Conservation (phyloP, 495 filamentous ascomycete species). For the Annulohypoxylon maeteangense region DNA sequence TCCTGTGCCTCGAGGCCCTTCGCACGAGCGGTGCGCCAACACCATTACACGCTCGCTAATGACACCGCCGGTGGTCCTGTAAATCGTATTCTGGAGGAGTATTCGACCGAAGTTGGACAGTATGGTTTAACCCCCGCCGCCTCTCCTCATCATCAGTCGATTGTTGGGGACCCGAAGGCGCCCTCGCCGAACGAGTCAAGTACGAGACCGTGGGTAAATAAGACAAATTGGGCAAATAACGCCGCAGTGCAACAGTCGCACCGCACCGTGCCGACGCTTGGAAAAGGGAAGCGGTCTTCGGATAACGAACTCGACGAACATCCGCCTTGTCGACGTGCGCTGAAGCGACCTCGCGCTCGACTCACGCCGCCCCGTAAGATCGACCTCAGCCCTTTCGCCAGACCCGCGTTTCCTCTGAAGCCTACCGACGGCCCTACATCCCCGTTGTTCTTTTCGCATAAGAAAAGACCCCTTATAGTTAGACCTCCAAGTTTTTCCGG, state of each 20-base stretch:
- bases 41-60: constrained; percentile 33
- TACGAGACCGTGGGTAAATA: constrained; percentile 23
- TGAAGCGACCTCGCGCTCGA: constrained; percentile 44
- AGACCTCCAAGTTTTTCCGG: constrained; percentile 66
- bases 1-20: constrained; percentile 23
- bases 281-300: constrained; percentile 42
- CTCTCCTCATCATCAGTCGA: constrained; percentile 34
- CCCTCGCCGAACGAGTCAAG: constrained; percentile 35
- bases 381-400: constrained; percentile 45
- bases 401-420: constrained; percentile 42
- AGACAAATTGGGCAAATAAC: constrained; percentile 14
- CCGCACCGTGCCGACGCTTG: constrained; percentile 27
- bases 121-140: constrained; percentile 44
- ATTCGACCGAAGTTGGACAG: constrained; percentile 42
- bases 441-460: constrained; percentile 69
- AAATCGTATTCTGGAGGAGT: constrained; percentile 40
- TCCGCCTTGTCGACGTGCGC: constrained; percentile 27
- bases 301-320: constrained; percentile 40
- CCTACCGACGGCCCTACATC: constrained; percentile 50
- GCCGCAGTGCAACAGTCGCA: constrained; percentile 33
- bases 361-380: constrained; percentile 47
- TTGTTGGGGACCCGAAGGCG: constrained; percentile 30
- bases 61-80: constrained; percentile 31
- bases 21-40: constrained; percentile 35
- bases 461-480: constrained; percentile 54